Percentiles rank a stretch among this genome's conserved stretches.
Evolutionary conservation across 257 asterid genomes (phyloP).

Genomic region (Nicotiana sylvestris): DNA sequence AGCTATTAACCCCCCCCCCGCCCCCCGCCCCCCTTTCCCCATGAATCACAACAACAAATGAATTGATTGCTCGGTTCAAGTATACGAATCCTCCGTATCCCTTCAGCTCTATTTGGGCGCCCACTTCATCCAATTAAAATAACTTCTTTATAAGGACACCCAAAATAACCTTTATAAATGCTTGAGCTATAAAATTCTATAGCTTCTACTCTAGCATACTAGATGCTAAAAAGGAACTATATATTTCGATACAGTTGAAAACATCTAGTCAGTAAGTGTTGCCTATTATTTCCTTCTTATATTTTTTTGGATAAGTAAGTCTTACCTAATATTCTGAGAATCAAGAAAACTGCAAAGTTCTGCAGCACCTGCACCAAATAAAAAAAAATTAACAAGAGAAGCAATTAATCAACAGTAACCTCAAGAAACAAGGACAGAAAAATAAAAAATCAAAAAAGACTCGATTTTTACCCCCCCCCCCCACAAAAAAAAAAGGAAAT

Average conservation of each 20-base stretch:
- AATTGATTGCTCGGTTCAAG: not conserved
- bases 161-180: not conserved
- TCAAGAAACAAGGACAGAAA: not conserved
- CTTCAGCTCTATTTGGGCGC: not conserved
- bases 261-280: slow-evolving; percentile 5
- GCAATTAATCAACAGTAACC: not conserved
- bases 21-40: not conserved
- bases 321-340: slow-evolving; percentile 68
- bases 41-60: not conserved
- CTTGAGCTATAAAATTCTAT: not conserved
- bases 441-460: not conserved
- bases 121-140: not conserved
- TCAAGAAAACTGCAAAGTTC: slow-evolving; percentile 82
- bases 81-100: not conserved
- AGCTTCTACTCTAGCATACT: not conserved
- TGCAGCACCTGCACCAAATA: slow-evolving; percentile 64
- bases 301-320: not conserved
- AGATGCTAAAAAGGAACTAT: not conserved
- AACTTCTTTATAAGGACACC: not conserved
- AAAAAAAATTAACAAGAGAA: not conserved
- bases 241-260: not conserved
- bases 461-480: not conserved
- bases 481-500: slow-evolving; percentile 1
- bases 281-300: slow-evolving; percentile 43
- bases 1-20: not conserved